Evolutionary conservation across 345 rosid genomes (phyloP).

Genomic region (Aquilaria sinensis): DNA sequence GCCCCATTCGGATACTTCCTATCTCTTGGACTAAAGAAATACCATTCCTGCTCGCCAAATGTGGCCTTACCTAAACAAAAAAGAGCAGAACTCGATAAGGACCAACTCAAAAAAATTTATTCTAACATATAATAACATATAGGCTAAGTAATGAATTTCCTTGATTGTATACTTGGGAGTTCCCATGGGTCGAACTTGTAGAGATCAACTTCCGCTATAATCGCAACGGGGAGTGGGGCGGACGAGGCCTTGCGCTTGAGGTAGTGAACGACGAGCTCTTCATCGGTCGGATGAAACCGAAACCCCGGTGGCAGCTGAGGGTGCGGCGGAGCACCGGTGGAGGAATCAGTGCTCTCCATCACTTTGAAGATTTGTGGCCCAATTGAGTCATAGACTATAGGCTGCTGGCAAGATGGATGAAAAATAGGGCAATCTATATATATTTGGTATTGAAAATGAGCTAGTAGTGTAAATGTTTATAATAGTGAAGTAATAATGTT

Average conservation of each 20-base stretch:
- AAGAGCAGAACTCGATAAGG: not conserved
- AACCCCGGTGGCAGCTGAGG: constrained; percentile 44
- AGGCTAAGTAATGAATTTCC: not conserved
- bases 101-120: not conserved
- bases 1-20: constrained; percentile 69
- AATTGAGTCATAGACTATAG: not conserved
- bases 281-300: constrained; percentile 70
- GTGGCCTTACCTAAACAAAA: constrained; percentile 50
- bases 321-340: constrained; percentile 22
- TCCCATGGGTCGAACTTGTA: constrained; percentile 83
- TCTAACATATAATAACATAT: not conserved
- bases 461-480: no score
- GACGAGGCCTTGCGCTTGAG: constrained; percentile 61
- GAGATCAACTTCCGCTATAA: constrained; percentile 68
- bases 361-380: not conserved
- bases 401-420: not conserved
- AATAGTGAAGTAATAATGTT: not conserved
- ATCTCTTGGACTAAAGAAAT: constrained; percentile 65
- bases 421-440: no score
- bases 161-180: constrained; percentile 38
- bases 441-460: no score
- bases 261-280: constrained; percentile 65
- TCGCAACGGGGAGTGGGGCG: constrained; percentile 55
- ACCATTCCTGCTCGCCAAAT: constrained; percentile 78
- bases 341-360: constrained; percentile 46